Percentiles rank a stretch among this genome's conserved stretches.
These are phyloP conservation scores for Poa pratensis DNA, from an alignment of 176 grass and related monocot species.

Conservation along the genomic window DNA sequence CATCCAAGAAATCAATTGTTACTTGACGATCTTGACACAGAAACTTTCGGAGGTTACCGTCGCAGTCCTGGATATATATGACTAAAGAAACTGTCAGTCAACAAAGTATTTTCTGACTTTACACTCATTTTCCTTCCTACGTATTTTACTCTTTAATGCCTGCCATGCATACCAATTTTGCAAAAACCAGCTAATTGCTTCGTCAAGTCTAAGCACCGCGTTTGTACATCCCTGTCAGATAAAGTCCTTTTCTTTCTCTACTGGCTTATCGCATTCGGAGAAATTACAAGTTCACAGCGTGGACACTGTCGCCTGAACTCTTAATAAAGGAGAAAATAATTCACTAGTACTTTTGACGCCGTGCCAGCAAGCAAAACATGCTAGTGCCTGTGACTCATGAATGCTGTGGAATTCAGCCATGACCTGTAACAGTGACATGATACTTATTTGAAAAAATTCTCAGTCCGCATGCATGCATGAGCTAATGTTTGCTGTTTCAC, in stretches of 20 bases:
- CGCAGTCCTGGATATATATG: not conserved
- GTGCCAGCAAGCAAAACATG: not conserved
- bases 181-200: not conserved
- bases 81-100: not conserved
- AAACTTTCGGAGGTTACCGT: conserved; percentile 2
- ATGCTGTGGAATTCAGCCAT: conserved; percentile 35
- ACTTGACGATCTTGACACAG: not conserved
- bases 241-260: not conserved
- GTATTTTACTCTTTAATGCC: not conserved
- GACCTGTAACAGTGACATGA: conserved; percentile 4
- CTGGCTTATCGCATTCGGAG: not conserved
- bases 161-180: not conserved
- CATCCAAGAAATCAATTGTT: not conserved
- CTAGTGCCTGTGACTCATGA: conserved; percentile 32
- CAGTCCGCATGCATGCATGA: not conserved
- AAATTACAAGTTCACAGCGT: conserved; percentile 26
- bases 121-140: not conserved
- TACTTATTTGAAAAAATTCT: not conserved
- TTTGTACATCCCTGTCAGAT: not conserved
- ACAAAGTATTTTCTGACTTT: conserved; percentile 10
- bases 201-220: not conserved
- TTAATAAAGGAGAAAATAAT: conserved; percentile 28
- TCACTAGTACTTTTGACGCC: not conserved
- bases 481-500: not conserved
- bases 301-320: not conserved